Conservation (phyloP, 2,329 filamentous ascomycete genomes). For the Neonectria sp. region DNA sequence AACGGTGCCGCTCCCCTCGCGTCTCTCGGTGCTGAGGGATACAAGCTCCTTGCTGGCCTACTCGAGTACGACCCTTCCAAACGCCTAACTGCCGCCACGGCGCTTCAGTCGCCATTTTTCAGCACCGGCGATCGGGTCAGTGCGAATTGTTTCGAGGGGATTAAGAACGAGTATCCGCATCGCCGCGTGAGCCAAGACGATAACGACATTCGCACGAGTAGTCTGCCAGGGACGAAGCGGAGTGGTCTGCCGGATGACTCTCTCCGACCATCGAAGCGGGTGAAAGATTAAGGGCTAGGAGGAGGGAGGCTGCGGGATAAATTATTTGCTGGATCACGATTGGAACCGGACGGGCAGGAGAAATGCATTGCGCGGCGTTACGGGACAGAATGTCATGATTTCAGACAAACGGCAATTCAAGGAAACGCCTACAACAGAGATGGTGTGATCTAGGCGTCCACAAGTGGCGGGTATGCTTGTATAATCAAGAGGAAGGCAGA, state of each 20-base stretch:
- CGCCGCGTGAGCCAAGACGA: slow-evolving; percentile 94
- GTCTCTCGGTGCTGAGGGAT: slow-evolving; percentile 82
- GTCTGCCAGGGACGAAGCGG: slow-evolving; percentile 91
- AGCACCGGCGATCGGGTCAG: slow-evolving; percentile 79
- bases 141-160: slow-evolving; percentile 91
- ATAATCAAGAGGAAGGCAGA: slow-evolving; percentile 8
- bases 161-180: slow-evolving; percentile 90
- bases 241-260: slow-evolving; percentile 87
- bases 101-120: slow-evolving; percentile 94
- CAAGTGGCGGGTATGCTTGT: slow-evolving; percentile 1
- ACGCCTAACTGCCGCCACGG: slow-evolving; percentile 88
- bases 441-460: slow-evolving; percentile 38
- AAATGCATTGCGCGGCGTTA: slow-evolving; percentile 38
- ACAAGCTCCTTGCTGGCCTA: slow-evolving; percentile 84
- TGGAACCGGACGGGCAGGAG: not conserved
- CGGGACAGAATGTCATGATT: slow-evolving; percentile 17
- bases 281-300: slow-evolving; percentile 65
- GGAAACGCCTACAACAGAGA: not conserved
- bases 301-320: not conserved
- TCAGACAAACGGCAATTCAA: slow-evolving; percentile 9
- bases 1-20: slow-evolving; percentile 59
- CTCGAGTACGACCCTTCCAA: slow-evolving; percentile 95
- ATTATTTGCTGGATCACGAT: slow-evolving; percentile 10
- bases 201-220: slow-evolving; percentile 93
- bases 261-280: slow-evolving; percentile 73